Percentiles rank a stretch among this genome's conserved stretches.
These are phyloP conservation scores for Pythium scleroteichum DNA, from an alignment of 352 stramenopile species.

Conservation along the genomic window DNA sequence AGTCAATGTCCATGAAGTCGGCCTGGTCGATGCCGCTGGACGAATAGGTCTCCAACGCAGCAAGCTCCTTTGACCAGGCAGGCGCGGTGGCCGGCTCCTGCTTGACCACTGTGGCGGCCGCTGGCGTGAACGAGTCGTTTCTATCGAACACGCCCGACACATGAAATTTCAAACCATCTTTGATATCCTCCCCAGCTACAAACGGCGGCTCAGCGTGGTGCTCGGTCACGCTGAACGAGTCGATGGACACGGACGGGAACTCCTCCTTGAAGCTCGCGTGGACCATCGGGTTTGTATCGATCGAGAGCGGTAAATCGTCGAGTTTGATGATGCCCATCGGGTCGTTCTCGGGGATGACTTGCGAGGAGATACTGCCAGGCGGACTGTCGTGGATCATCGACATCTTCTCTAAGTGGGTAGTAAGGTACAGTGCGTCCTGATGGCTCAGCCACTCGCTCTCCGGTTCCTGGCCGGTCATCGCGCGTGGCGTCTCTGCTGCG, in stretches of 20 bases:
- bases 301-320: not conserved
- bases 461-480: constrained; percentile 1
- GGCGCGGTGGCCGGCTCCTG: constrained; percentile 8
- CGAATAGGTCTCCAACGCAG: constrained; percentile 21
- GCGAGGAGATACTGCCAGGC: not conserved
- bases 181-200: constrained; percentile 23
- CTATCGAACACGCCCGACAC: constrained; percentile 11
- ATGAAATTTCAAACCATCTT: constrained; percentile 30
- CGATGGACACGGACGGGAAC: constrained; percentile 20
- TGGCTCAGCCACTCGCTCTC: constrained; percentile 26
- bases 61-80: constrained; percentile 23
- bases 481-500: constrained; percentile 7
- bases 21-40: constrained; percentile 19
- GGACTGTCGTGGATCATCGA: constrained; percentile 40
- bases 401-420: constrained; percentile 69
- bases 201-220: constrained; percentile 4
- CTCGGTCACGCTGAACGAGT: constrained; percentile 17
- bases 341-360: not conserved
- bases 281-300: not conserved
- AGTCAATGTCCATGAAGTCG: constrained; percentile 29
- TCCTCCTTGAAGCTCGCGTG: constrained; percentile 1
- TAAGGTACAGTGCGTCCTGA: constrained; percentile 45
- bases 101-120: constrained; percentile 14
- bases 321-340: constrained; percentile 15
- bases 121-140: constrained; percentile 5